Percentiles rank a stretch among this genome's conserved stretches.
These are phyloP conservation scores for Durotheca rogersii DNA, from an alignment of 495 filamentous ascomycete genomes.

Conservation along the genomic window DNA sequence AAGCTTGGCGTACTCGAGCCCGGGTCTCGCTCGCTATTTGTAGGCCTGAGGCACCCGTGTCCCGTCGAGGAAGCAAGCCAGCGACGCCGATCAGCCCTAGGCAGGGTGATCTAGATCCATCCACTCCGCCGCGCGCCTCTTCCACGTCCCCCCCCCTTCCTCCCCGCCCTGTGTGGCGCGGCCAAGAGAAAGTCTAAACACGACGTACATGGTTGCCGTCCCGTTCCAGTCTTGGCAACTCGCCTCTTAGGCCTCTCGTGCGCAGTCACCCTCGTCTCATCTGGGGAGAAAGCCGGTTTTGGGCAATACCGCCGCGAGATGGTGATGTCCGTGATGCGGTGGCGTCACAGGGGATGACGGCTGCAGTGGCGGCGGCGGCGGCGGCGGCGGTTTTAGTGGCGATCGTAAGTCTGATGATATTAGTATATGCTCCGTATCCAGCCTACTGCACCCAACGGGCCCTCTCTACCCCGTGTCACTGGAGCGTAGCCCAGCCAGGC, in stretches of 20 bases:
- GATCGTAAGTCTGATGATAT: no score
- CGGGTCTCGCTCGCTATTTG: background rate
- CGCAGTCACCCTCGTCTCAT: background rate
- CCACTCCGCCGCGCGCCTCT: no score
- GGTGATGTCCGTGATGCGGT: background rate
- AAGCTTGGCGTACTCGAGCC: background rate
- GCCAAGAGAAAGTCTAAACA: background rate
- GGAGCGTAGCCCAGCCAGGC: background rate
- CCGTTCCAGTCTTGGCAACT: conserved; percentile 4
- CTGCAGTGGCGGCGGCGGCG: no score
- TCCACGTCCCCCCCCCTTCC: no score
- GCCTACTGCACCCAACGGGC: no score
- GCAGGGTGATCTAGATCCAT: background rate
- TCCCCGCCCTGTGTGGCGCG: background rate
- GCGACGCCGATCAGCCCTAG: background rate
- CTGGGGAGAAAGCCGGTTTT: background rate
- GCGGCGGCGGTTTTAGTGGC: no score
- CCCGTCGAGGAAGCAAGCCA: background rate
- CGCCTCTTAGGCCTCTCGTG: background rate
- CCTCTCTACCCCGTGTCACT: background rate
- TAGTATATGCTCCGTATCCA: no score
- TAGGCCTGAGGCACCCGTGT: no score
- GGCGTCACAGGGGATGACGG: no score
- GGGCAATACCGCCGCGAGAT: background rate
- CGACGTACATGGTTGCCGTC: background rate